Evolutionary conservation across 805 yeast species (phyloP).

Genomic region (Yamadazyma olivae): DNA sequence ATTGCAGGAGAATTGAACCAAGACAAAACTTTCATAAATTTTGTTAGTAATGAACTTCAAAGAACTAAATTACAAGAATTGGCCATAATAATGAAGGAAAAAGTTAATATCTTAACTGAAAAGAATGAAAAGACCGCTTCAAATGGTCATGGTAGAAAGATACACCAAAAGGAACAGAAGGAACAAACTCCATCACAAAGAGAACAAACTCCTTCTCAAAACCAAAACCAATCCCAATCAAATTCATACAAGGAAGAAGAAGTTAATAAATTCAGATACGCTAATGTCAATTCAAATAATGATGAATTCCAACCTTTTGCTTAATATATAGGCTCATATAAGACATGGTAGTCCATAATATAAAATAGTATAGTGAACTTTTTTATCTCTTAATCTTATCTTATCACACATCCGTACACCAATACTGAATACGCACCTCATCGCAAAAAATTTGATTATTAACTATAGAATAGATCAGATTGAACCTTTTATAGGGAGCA

Average conservation of each 20-base stretch:
- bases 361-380: background rate
- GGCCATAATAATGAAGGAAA: constrained; percentile 80
- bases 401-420: no score
- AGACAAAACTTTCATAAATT: constrained; percentile 61
- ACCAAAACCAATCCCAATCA: constrained; percentile 26
- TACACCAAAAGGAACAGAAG: constrained; percentile 13
- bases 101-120: constrained; percentile 72
- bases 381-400: no score
- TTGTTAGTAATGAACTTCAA: constrained; percentile 69
- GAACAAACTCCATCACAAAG: constrained; percentile 31
- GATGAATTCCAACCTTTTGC: constrained; percentile 41
- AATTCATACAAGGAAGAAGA: constrained; percentile 22
- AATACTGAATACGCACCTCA: background rate
- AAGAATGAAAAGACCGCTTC: constrained; percentile 81
- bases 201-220: constrained; percentile 29
- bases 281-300: constrained; percentile 41
- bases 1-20: constrained; percentile 74
- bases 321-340: background rate
- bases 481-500: no score
- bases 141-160: constrained; percentile 59
- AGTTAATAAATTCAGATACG: constrained; percentile 41
- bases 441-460: background rate
- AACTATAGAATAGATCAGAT: no score
- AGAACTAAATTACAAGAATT: constrained; percentile 83
- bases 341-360: background rate